phyloP scores from a whole-genome alignment of 192 early-diverging fungal species.

The Diversispora epigaea region DNA sequence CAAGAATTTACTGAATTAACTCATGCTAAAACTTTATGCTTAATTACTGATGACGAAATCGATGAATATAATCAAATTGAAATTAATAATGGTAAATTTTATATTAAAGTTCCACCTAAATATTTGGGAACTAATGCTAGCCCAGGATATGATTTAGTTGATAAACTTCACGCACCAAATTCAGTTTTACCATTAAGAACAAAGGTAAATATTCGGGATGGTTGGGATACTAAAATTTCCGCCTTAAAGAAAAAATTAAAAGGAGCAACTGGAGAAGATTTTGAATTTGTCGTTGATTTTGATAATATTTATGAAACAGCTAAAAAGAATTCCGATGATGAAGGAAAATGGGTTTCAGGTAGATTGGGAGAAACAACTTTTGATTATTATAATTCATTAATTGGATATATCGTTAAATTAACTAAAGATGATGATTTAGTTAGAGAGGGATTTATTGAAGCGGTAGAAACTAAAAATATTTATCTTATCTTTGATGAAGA shows the following conservation, averaged over 20 bases:
- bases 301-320: not conserved
- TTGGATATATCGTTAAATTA: constrained; percentile 3
- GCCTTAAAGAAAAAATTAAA: constrained; percentile 18
- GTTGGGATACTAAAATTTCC: constrained; percentile 18
- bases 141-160: not conserved
- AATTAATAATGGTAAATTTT: not conserved
- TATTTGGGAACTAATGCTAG: not conserved
- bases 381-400: constrained; percentile 5
- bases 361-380: constrained; percentile 3
- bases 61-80: constrained; percentile 18
- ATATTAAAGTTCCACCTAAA: not conserved
- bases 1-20: constrained; percentile 21
- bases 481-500: constrained; percentile 4
- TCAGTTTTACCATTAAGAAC: constrained; percentile 7
- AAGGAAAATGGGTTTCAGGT: not conserved
- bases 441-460: constrained; percentile 12
- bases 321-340: not conserved
- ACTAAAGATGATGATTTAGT: constrained; percentile 27
- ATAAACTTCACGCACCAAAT: constrained; percentile 15
- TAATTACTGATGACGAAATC: constrained; percentile 1
- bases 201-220: constrained; percentile 19
- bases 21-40: not conserved
- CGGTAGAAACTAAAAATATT: constrained; percentile 3
- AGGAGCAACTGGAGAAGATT: constrained; percentile 6
- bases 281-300: constrained; percentile 18